Conservation (phyloP, 495 filamentous ascomycete species). For the Penicillium angulare region DNA sequence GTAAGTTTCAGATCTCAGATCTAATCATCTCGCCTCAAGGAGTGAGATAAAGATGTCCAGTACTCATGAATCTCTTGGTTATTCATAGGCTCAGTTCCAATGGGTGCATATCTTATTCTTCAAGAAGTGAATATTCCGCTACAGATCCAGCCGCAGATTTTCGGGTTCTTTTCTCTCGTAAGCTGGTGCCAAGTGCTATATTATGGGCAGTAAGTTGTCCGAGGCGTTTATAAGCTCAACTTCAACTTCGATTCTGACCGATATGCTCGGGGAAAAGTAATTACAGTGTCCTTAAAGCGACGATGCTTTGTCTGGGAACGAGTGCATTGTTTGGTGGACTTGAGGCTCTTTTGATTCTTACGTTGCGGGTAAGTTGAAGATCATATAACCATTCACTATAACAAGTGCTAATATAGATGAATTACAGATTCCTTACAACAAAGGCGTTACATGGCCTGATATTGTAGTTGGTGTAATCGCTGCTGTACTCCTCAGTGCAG, state of each 20-base stretch:
- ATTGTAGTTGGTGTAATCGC: constrained; percentile 60
- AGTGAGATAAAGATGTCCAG: not conserved
- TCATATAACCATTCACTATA: too few relatives aligned
- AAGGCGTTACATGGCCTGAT: constrained; percentile 55
- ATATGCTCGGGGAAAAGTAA: constrained; percentile 21
- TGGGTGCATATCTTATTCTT: constrained; percentile 54
- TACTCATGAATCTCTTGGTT: too few relatives aligned
- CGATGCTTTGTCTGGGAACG: constrained; percentile 35
- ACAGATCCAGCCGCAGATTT: constrained; percentile 72
- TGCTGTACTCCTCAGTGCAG: constrained; percentile 55
- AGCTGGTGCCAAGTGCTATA: constrained; percentile 65
- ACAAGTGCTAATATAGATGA: too few relatives aligned
- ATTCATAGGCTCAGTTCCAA: constrained; percentile 45
- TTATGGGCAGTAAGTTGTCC: constrained; percentile 54
- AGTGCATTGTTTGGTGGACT: constrained; percentile 53
- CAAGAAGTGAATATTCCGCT: constrained; percentile 71
- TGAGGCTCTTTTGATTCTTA: constrained; percentile 62
- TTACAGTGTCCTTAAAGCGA: constrained; percentile 52
- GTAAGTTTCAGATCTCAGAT: constrained; percentile 33
- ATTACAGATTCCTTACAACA: constrained; percentile 50
- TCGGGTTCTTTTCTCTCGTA: constrained; percentile 61
- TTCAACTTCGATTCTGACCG: too few relatives aligned
- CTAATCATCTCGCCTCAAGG: not conserved
- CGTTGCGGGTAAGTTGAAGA: constrained; percentile 49
- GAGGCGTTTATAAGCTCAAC: too few relatives aligned